Base-by-base conservation (phyloP, 192 early-diverging fungal species). In the Backusella tuberculispora region DNA sequence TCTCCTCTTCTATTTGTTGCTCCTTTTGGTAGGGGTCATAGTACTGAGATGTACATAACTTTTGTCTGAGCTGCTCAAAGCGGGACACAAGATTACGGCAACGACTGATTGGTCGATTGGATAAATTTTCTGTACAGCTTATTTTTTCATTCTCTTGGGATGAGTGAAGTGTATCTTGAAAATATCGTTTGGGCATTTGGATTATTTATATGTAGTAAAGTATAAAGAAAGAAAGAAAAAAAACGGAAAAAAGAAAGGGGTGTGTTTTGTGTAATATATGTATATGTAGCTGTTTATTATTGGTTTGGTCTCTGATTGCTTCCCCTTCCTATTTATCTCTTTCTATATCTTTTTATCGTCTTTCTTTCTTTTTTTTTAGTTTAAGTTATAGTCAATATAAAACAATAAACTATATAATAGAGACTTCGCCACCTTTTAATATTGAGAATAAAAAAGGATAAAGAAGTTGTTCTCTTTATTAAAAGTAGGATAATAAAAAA, bases 1-100 rank as follows among this genome's bases (percentile, higher is more conserved):
- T 34, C 50, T 56, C n/a, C 60, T 63, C 38, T 14, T 67, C 38
- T 26, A 46, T 21, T 10, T 46, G 42, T 50, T 70, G 68, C 45
- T 70, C 68, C 34, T 42, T 70, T 34, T 70, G 68, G 45, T 45
- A 70, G 29, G 68, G 68, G 17, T 70, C 68, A 47, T 70, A 70
- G 24, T 70, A 70, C 53, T 24, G 53, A 24, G 53, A 19, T 60
- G 53, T 26, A 60, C 53, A 60, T 60, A 60, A 60, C 26, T 60
- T 60, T 1, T 60, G 53, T 60, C 53, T 60, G 53, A 60, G 53
- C 53, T 60, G 53, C 53, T 60, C 53, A 60, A 60, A 60, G 8
- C 12, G 53, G 21, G 53, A 60, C 53, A 60, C 53, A 60, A 60
- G 53, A 60, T 60, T 19, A 60, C 53, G 53, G 26, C 53, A 60